Evolutionary conservation across 805 yeast genomes (phyloP), one percentile per base, ranked within the genome.

Genomic region (Yamadazyma kitorensis): DNA sequence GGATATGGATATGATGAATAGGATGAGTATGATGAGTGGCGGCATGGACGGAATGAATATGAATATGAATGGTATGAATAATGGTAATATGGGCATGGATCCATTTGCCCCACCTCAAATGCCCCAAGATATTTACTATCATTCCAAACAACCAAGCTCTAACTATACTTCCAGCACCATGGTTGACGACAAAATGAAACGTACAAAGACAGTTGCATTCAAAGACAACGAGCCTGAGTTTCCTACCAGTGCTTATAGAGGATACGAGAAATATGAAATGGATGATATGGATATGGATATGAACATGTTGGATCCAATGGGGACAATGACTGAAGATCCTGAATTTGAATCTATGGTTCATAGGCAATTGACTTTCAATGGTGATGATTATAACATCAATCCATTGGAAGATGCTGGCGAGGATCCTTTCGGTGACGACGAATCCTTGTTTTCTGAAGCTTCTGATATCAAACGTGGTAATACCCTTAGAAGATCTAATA

Each of bases 351-450:
- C 27, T 17, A 26, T 33, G 28, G 18, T 36, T 2, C 24, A 27
- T 6, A 31, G 44, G 23, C 38, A 47, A 31, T 27, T 52, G 34
- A 49, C 56, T 8, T 61, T 51, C 37, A 39, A 53, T 11, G 69
- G 69, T 4, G 68, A 62, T 28, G 57, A 67, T 41, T 68, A 68
- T 41, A 46, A 51, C 41, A 59, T 63, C 19, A 68, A 68, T 41
- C 59, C 64, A 12, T 44, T 68, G 36, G 60, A 64, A 43, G 72
- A 67, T 31, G 62, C 65, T 11, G 60, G 55, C 27, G 64, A 52
- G 4, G 72, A 67, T 43, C 72, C 72, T 2, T 67, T 66, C 42
- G 70, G 31, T 15, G 70, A 66, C 40, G 69, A 64, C 40, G 72
- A 64, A 36, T 61, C 69, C 34, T 49, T 68, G 19, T 68, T 65